Evolutionary conservation across 2,329 filamentous ascomycete species (phyloP), one percentile per base, ranked within the genome.

Genomic region (Diaporthe sp.): DNA sequence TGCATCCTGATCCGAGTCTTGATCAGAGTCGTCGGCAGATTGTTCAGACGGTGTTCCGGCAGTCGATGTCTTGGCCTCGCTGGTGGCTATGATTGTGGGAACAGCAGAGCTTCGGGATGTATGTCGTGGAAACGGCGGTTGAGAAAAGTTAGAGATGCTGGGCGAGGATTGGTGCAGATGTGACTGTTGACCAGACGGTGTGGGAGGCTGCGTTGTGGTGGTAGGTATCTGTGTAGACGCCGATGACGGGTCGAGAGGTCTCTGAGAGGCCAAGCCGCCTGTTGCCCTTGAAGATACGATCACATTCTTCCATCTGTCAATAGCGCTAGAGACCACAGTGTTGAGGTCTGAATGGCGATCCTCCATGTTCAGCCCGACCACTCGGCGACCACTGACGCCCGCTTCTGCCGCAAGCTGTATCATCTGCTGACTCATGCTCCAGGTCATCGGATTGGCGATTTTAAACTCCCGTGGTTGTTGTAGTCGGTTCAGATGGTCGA

Each of bases 381-480:
- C 79, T 39, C 81, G 82, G 12, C 81, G 81, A 6, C 84, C 84
- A 55, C 86, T 85, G 72, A 86, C 79, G 4, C 85, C 85, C 28
- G 87, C 79, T 71, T 90, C 88, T 34, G 87, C 85, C 39, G 90
- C 77, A 67, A 87, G 85, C 13, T 84, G 82, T 31, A 91, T 79
- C 22, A 90, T 77, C 4, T 88, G 85, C 39, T 86, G 84, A 69
- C 89, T 87, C 62, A 92, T 75, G 2, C 88, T 87, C 3, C 91
- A 82, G 0, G 88, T 91, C 9, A 85, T 82, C 0, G 91, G 90
- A 0, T 88, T 83, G 8, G 87, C 79, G 34, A 91, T 82, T 77
- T 87, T 89, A 79, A 89, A 92, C 79, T 93, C 91, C 31, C 88
- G 86, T 0, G 91, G 90, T 77, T 92, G 90, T 78, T 92, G 90